Base-by-base conservation (phyloP, 306 rosid species). In the Corylus americana region DNA sequence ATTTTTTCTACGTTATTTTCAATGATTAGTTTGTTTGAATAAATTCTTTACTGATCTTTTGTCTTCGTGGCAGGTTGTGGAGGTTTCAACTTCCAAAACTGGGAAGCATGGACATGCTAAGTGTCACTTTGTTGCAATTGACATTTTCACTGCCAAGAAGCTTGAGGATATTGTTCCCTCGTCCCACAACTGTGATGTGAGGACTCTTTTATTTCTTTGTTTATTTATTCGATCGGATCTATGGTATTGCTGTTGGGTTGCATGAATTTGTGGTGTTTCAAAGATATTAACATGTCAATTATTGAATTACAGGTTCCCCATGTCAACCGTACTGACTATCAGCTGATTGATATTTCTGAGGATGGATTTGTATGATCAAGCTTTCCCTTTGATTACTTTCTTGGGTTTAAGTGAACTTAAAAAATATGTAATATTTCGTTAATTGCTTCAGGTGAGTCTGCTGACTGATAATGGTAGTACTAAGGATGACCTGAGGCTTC, bases 111-210 rank as follows among this genome's bases (percentile, higher is more conserved):
- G 98, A 47, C 97, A 94, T 57, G 98, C 98, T 2, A 94, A 94
- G 87, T 94, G 98, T 79, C 97, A 94, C 91, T 94, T 94, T 85
- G 97, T 94, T 83, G 98, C 71, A 0, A 94, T 94, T 78, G 98
- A 94, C 82, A 94, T 94, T 86, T 94, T 94, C 85, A 94, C 93
- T 50, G 88, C 83, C 66, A 94, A 94, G 83, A 94, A 94, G 89
- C 97, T 92, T 27, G 98, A 94, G 80, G 98, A 94, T 91, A 94
- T 94, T 81, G 98, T 94, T 75, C 98, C 98, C 2, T 94, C 98
- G 37, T 94, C 98, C 75, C 98, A 94, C 83, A 94, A 94, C 75
- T 94, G 98, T 86, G 98, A 94, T 83, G 98, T 94, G 87, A 69
- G 88, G 76, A 16, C 72, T 11, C n/a, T 37, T 69, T 77, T 16